phyloP scores from a whole-genome alignment of 176 grass and related monocot species.

The Saccharum spontaneum region DNA sequence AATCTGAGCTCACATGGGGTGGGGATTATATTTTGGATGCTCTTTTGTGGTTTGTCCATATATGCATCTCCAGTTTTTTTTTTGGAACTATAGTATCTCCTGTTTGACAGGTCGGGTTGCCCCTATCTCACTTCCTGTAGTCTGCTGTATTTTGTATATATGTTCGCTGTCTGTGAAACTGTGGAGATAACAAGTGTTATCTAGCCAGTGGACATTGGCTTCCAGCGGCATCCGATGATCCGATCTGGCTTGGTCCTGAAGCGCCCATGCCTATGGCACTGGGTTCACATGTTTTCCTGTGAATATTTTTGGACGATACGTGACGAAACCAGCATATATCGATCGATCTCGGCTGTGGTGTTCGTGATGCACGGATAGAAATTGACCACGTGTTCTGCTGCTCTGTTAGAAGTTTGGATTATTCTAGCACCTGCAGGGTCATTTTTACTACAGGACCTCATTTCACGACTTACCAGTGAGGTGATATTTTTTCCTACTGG shows the following conservation, averaged over 20 bases:
- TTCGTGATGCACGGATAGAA: neutral
- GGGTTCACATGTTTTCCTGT: neutral
- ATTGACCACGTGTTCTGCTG: neutral
- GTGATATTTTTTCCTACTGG: neutral
- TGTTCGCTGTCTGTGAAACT: no score
- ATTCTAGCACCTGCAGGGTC: neutral
- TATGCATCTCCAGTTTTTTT: no score
- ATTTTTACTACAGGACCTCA: neutral
- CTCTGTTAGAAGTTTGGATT: neutral
- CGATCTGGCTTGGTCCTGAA: constrained; percentile 22
- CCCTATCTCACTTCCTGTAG: neutral
- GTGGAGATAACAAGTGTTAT: no score
- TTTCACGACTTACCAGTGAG: neutral
- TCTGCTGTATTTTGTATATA: neutral
- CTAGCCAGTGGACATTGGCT: neutral
- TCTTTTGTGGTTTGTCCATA: neutral
- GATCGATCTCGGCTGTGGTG: neutral
- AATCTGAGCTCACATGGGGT: constrained; percentile 9
- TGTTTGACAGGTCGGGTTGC: neutral
- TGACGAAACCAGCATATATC: neutral
- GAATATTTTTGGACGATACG: constrained; percentile 2
- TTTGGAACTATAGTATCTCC: no score
- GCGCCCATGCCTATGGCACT: neutral
- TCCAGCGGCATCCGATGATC: neutral
- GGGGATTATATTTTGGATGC: constrained; percentile 7